Conservation (phyloP, 768 basidiomycete genomes). For the Lentinula lateritia region DNA sequence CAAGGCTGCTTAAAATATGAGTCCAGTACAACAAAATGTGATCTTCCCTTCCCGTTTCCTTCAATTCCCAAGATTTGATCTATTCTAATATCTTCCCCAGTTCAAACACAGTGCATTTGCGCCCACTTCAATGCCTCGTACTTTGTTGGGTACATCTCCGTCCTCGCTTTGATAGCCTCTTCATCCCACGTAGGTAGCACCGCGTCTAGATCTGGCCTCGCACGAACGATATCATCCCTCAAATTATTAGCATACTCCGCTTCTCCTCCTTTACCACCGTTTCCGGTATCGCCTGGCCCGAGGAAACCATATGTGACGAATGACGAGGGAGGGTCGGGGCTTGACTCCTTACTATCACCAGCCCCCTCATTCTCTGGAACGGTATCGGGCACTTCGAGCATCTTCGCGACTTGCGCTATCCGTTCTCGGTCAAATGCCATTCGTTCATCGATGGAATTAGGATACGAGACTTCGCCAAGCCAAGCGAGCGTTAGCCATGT, state of each 20-base stretch:
- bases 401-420: conserved; percentile 17
- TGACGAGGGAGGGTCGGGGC: conserved; percentile 16
- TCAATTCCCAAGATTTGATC: no score
- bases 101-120: neutral
- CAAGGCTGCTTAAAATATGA: no score
- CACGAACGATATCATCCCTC: conserved; percentile 23
- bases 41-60: no score
- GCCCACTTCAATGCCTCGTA: conserved; percentile 7
- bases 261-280: conserved; percentile 17
- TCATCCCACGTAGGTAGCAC: neutral
- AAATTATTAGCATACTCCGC: conserved; percentile 28
- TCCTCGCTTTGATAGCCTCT: neutral
- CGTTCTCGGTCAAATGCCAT: conserved; percentile 32
- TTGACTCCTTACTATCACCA: neutral
- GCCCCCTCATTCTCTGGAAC: neutral
- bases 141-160: conserved; percentile 1
- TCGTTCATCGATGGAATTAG: conserved; percentile 25
- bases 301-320: conserved; percentile 31
- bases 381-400: neutral
- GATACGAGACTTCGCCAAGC: conserved; percentile 25
- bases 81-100: no score
- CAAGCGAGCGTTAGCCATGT: conserved; percentile 44
- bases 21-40: no score
- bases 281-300: conserved; percentile 8
- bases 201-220: neutral